Evolutionary conservation across 441 rosid species (phyloP), one percentile per base, ranked within the genome.

Genomic region (Cnidoscolus chayamansa): DNA sequence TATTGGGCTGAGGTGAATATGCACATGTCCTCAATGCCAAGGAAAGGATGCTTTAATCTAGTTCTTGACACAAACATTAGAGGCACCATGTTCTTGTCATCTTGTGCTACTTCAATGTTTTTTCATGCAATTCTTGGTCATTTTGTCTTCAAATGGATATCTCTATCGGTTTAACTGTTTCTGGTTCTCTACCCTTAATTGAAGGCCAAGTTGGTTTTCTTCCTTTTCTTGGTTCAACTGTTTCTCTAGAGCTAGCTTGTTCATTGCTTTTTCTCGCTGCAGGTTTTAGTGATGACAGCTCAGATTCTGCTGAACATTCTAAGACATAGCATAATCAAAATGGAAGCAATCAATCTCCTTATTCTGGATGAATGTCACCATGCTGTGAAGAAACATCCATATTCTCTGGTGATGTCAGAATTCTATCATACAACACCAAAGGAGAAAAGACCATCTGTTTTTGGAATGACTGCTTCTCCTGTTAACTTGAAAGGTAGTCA

Each of bases 401-500:
- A 96, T 86, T 96, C 99, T 7, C 76, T 96, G 53, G 99, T 96
- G 80, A 96, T 96, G 99, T 96, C 99, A 7, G 99, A 96, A 83
- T 96, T 96, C 64, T 96, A 96, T 81, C 99, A 96, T 73, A 96
- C 97, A 17, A 89, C 97, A 0, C 78, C 86, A 10, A 96, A 91
- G 83, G 97, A 96, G 77, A 93, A 86, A 80, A 87, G 99, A 79
- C 99, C 99, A 25, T 84, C 97, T 63, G 89, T 96, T 69, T 96
- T 96, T 80, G 99, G 99, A 80, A 96, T 96, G 99, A 96, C 99
- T 73, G 99, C 99, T 73, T 96, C 99, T 12, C 99, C 99, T 64
- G 99, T 96, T 75, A 96, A 96, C 79, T 81, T 96, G 74, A 96
- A 96, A 77, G 99, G 99, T 95, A 87, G 68, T 17, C 2, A 51